A percentile compares a stretch with the other conserved stretches of the same genome.
phyloP scores from a whole-genome alignment of 768 basidiomycete genomes.

The Boletales sp. region DNA sequence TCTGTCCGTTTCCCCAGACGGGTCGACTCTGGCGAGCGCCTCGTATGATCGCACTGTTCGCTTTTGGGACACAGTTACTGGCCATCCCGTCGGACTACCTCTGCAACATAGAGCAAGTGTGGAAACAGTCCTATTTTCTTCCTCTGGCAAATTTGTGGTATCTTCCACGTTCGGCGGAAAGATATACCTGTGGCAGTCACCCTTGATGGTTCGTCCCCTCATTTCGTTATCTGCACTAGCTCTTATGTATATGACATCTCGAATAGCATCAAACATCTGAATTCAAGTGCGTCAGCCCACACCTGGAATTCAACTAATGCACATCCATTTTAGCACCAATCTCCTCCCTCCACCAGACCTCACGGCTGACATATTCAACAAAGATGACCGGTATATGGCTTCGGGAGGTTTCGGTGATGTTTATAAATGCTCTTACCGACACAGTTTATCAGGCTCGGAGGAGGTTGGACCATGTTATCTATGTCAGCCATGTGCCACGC shows the following conservation, averaged over 20 bases:
- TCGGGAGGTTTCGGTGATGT: constrained; percentile 17
- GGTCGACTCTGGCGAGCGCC: background rate
- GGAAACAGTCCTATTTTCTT: background rate
- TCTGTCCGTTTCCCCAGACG: background rate
- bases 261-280: too few relatives aligned
- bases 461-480: background rate
- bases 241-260: too few relatives aligned
- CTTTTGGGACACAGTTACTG: background rate
- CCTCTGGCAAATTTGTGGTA: background rate
- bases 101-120: background rate
- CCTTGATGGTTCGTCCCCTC: background rate
- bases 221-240: too few relatives aligned
- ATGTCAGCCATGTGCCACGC: rapidly evolving
- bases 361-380: constrained; percentile 1
- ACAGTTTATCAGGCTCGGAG: background rate
- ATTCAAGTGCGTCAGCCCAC: too few relatives aligned
- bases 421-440: constrained; percentile 7
- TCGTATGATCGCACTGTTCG: background rate
- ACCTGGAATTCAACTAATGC: too few relatives aligned
- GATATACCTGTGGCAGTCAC: background rate
- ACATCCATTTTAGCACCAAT: background rate
- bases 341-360: constrained; percentile 3
- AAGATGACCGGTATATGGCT: background rate
- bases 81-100: background rate
- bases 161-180: background rate